A percentile compares a stretch with the other conserved stretches of the same genome.
These are phyloP conservation scores for Erythrophleum ivorense DNA, from an alignment of 331 rosid genomes.

Conservation along the genomic window DNA sequence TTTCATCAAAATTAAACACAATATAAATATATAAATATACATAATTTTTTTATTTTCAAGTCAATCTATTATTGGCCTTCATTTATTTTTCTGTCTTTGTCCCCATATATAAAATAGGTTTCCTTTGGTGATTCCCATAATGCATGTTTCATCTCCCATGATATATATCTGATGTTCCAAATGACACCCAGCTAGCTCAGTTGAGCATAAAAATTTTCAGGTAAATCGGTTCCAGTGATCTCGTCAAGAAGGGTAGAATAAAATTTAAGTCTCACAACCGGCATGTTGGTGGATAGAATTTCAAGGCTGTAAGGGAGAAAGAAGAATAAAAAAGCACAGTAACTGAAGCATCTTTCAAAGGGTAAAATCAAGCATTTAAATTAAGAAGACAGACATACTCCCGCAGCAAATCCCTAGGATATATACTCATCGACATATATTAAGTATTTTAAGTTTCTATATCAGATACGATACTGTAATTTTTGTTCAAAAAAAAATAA, in stretches of 20 bases:
- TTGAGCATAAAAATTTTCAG: neutral
- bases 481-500: neutral
- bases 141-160: too few species aligned
- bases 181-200: neutral
- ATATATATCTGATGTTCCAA: neutral
- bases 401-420: neutral
- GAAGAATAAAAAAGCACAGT: neutral
- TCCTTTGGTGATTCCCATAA: neutral
- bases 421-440: neutral
- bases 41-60: neutral
- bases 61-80: conserved; percentile 37
- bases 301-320: neutral
- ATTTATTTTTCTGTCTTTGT: conserved; percentile 14
- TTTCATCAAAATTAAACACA: neutral
- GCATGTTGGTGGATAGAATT: neutral
- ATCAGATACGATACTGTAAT: neutral
- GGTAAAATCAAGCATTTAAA: neutral
- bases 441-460: neutral
- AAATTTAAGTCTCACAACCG: neutral
- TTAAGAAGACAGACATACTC: neutral
- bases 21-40: neutral
- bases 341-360: neutral
- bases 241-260: neutral
- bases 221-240: neutral
- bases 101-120: neutral